These are phyloP conservation scores for Boechera retrofracta DNA, from an alignment of 345 rosid species.

Conservation along the genomic window DNA sequence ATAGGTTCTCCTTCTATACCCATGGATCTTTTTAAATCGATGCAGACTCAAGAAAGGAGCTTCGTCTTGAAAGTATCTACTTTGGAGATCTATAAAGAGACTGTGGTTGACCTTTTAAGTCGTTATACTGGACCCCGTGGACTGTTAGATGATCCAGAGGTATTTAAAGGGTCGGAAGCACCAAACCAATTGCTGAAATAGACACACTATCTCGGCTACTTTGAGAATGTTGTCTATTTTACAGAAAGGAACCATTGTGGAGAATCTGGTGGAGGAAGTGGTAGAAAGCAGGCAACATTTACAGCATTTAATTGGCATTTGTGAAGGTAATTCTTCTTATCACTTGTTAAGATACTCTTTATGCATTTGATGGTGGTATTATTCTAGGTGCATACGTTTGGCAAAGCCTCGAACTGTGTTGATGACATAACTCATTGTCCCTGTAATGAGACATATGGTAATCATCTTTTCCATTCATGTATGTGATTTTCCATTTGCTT, in stretches of 20 bases:
- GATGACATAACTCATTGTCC: slow-evolving; percentile 11
- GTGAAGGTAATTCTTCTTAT: slow-evolving; percentile 68
- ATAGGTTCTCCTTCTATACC: not conserved
- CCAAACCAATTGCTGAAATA: slow-evolving; percentile 10
- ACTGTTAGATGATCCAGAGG: slow-evolving; percentile 98
- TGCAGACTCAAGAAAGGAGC: slow-evolving; percentile 73
- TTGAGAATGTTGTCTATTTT: slow-evolving; percentile 34
- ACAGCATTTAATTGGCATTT: slow-evolving; percentile 74
- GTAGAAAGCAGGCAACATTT: slow-evolving; percentile 77
- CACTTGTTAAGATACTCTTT: not conserved
- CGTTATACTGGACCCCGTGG: slow-evolving; percentile 81
- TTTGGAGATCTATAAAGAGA: slow-evolving; percentile 93
- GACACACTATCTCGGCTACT: slow-evolving; percentile 11
- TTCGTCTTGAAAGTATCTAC: slow-evolving; percentile 83
- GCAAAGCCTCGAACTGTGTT: not conserved
- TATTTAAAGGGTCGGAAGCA: slow-evolving; percentile 41
- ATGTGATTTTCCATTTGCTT: slow-evolving; percentile 27
- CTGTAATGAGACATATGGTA: slow-evolving; percentile 15
- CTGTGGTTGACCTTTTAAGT: slow-evolving; percentile 81
- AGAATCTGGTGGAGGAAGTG: slow-evolving; percentile 82
- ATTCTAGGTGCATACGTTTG: slow-evolving; percentile 8
- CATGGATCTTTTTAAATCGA: slow-evolving; percentile 7
- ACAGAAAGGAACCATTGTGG: slow-evolving; percentile 90
- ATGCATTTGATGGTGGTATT: slow-evolving; percentile 6
- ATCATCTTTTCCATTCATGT: slow-evolving; percentile 17